Evolutionary conservation across 192 early-diverging fungal species (phyloP).

Genomic region (Powellomyces hirtus): DNA sequence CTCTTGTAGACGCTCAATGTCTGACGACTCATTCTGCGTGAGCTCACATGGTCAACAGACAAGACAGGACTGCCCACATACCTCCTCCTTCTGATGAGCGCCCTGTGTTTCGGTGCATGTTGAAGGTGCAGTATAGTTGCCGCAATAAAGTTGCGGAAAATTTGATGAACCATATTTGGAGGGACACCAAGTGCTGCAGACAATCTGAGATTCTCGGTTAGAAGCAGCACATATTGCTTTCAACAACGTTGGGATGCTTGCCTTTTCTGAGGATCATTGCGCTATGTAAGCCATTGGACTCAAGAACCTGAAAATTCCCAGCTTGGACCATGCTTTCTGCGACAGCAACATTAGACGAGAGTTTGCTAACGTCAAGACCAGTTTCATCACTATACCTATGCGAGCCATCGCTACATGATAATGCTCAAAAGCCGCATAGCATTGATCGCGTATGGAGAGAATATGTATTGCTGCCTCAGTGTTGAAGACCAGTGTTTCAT

Average conservation of each 20-base stretch:
- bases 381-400: too few species aligned
- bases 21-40: too few species aligned
- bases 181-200: conserved; percentile 6
- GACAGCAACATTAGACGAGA: background rate
- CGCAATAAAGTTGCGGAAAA: conserved; percentile 3
- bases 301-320: background rate
- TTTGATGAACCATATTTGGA: conserved; percentile 1
- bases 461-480: conserved; percentile 14
- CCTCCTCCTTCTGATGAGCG: background rate
- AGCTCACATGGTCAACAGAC: too few species aligned
- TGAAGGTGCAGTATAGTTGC: conserved; percentile 10
- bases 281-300: background rate
- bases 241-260: too few species aligned
- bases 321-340: background rate
- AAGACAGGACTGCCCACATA: background rate
- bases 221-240: background rate
- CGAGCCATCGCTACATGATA: background rate
- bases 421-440: conserved; percentile 11
- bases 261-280: conserved; percentile 12
- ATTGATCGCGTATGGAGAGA: background rate
- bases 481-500: background rate
- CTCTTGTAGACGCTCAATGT: background rate
- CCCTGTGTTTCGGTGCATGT: conserved; percentile 4
- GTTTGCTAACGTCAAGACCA: too few species aligned
- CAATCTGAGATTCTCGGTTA: conserved; percentile 6